phyloP scores from a whole-genome alignment of 306 rosid species.

The Vigna angularis region DNA sequence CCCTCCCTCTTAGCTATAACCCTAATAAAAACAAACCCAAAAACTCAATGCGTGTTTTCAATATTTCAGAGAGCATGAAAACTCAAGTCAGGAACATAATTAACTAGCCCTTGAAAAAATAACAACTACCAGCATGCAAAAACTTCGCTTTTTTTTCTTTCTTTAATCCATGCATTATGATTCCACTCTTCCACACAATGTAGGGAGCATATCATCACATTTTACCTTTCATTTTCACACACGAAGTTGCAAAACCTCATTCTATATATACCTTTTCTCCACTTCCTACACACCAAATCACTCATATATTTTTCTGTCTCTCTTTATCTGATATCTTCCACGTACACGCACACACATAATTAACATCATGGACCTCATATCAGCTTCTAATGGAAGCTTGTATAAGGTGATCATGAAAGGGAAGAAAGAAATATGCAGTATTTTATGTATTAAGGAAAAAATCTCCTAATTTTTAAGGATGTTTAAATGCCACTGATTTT shows the following conservation, averaged over 20 bases:
- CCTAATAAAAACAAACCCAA: not conserved
- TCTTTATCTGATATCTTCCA: constrained; percentile 37
- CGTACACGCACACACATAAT: constrained; percentile 38
- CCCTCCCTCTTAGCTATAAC: constrained; percentile 39
- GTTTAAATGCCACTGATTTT: constrained; percentile 5
- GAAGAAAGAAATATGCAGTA: not conserved
- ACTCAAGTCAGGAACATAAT: constrained; percentile 21
- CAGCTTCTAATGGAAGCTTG: constrained; percentile 53
- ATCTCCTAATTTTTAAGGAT: not conserved
- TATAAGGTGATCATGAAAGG: constrained; percentile 37
- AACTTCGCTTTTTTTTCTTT: constrained; percentile 6
- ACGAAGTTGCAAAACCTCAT: constrained; percentile 33
- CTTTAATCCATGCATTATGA: constrained; percentile 35
- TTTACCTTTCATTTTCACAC: constrained; percentile 37
- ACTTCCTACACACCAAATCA: constrained; percentile 19
- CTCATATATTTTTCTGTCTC: constrained; percentile 24
- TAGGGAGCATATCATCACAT: constrained; percentile 30
- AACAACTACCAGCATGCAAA: constrained; percentile 8
- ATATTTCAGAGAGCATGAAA: constrained; percentile 2
- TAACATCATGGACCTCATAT: constrained; percentile 37
- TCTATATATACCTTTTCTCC: constrained; percentile 3
- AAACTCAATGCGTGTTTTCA: constrained; percentile 29
- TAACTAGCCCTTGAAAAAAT: constrained; percentile 24
- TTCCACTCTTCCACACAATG: constrained; percentile 17
- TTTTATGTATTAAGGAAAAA: not conserved